Percentiles rank a stretch among this genome's conserved stretches.
phyloP scores from a whole-genome alignment of 148 eudicot species.

The Chenopodium formosanum region DNA sequence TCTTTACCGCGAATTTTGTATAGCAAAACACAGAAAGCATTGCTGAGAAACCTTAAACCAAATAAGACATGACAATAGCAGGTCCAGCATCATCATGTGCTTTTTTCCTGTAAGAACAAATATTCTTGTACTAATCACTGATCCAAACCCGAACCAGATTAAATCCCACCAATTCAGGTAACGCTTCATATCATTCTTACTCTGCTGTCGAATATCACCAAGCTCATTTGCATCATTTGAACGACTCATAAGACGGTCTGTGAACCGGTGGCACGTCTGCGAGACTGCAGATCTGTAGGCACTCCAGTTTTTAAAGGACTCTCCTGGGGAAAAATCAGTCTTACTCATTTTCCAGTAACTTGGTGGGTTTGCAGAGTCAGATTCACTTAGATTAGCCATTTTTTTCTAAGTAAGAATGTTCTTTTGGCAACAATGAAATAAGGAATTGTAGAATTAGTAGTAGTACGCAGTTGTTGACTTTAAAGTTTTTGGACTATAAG shows the following conservation, averaged over 20 bases:
- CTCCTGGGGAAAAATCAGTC: conserved; percentile 65
- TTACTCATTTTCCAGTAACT: conserved; percentile 38
- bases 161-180: conserved; percentile 83
- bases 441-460: background rate
- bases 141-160: conserved; percentile 76
- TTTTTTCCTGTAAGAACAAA: conserved; percentile 78
- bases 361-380: background rate
- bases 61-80: conserved; percentile 61
- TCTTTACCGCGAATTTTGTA: conserved; percentile 75
- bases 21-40: conserved; percentile 84
- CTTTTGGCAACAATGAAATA: background rate
- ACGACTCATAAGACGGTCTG: conserved; percentile 53
- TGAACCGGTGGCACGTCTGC: conserved; percentile 43
- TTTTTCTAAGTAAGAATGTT: background rate
- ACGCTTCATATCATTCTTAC: conserved; percentile 62
- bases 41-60: conserved; percentile 65
- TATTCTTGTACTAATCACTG: conserved; percentile 78
- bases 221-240: conserved; percentile 57
- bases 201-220: conserved; percentile 40
- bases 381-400: background rate
- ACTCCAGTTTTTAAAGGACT: conserved; percentile 62
- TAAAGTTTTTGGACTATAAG: background rate
- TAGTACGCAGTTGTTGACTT: background rate
- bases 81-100: conserved; percentile 62
- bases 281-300: conserved; percentile 43